Conservation (phyloP, 2,329 filamentous ascomycete genomes). For the Pyrenochaeta sp. region DNA sequence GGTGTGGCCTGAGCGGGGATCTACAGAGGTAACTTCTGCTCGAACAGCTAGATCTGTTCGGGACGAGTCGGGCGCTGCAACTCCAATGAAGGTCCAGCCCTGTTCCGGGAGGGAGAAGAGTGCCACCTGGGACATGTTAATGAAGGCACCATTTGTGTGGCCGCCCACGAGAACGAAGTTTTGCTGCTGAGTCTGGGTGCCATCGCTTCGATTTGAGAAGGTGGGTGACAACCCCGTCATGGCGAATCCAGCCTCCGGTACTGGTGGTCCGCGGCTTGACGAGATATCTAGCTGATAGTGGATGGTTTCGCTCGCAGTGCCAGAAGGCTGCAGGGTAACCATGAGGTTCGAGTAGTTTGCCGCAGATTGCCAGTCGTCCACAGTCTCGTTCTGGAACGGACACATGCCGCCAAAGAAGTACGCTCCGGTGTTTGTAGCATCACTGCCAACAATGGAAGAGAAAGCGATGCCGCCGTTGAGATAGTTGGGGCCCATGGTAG, state of each 20-base stretch:
- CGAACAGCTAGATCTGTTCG: slow-evolving; percentile 66
- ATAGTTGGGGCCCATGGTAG: slow-evolving; percentile 61
- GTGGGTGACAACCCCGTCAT: slow-evolving; percentile 78
- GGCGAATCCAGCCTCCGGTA: slow-evolving; percentile 86
- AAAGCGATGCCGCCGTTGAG: slow-evolving; percentile 72
- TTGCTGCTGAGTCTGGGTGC: slow-evolving; percentile 73
- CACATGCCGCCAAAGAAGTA: slow-evolving; percentile 96
- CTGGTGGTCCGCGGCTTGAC: slow-evolving; percentile 68
- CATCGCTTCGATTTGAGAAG: slow-evolving; percentile 70
- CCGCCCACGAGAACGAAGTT: slow-evolving; percentile 85
- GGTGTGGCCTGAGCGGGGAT: slow-evolving; percentile 89
- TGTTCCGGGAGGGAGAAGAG: slow-evolving; percentile 87
- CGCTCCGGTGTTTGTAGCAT: slow-evolving; percentile 63
- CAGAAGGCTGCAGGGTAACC: slow-evolving; percentile 67
- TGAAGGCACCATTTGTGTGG: slow-evolving; percentile 82
- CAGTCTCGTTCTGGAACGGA: slow-evolving; percentile 53
- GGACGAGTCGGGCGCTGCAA: slow-evolving; percentile 58
- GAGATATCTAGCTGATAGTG: slow-evolving; percentile 59
- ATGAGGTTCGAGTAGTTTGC: slow-evolving; percentile 85
- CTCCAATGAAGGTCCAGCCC: slow-evolving; percentile 81
- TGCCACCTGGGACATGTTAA: slow-evolving; percentile 93
- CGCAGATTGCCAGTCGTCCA: slow-evolving; percentile 68
- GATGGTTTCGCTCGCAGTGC: slow-evolving; percentile 47
- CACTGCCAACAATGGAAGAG: slow-evolving; percentile 66
- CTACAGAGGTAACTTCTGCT: slow-evolving; percentile 62